Conservation (phyloP, 1,284 basidiomycete species). For the Fomitiporia mediterranea region DNA sequence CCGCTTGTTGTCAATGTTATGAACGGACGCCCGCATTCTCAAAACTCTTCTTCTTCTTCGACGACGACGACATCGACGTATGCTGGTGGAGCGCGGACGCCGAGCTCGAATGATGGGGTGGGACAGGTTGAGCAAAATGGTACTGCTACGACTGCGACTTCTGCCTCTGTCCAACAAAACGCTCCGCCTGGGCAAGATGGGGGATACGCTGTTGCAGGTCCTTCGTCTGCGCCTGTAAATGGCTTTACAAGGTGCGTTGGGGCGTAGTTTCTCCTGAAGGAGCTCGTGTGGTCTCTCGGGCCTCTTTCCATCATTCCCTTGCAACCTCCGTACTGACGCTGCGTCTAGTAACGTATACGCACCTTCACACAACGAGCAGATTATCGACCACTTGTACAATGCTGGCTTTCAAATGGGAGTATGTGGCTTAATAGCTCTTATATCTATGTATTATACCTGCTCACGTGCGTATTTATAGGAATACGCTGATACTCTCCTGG, state of each 20-base stretch:
- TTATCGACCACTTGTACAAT: constrained; percentile 71
- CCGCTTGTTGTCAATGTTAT: constrained; percentile 4
- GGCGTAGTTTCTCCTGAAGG: background rate
- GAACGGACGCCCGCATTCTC: constrained; percentile 11
- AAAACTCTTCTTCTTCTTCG: constrained; percentile 6
- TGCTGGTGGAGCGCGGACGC: too few species aligned
- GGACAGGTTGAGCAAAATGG: background rate
- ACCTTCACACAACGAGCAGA: constrained; percentile 60
- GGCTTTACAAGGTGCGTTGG: constrained; percentile 15
- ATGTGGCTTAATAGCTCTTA: constrained; percentile 15
- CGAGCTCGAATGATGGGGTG: background rate
- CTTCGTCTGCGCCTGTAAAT: constrained; percentile 12
- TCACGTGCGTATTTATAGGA: constrained; percentile 42
- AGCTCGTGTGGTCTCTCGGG: too few species aligned
- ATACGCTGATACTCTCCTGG: constrained; percentile 74
- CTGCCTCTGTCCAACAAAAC: too few species aligned
- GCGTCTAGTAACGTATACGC: background rate
- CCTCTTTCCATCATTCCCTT: background rate
- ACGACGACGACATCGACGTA: background rate
- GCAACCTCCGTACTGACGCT: background rate
- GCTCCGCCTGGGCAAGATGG: background rate
- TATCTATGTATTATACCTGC: constrained; percentile 17
- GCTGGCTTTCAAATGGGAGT: constrained; percentile 77
- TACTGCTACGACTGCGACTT: too few species aligned
- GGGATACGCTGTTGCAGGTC: constrained; percentile 13